phyloP scores from a whole-genome alignment of 192 early-diverging fungal genomes.

The Backusella liffmaniae region DNA sequence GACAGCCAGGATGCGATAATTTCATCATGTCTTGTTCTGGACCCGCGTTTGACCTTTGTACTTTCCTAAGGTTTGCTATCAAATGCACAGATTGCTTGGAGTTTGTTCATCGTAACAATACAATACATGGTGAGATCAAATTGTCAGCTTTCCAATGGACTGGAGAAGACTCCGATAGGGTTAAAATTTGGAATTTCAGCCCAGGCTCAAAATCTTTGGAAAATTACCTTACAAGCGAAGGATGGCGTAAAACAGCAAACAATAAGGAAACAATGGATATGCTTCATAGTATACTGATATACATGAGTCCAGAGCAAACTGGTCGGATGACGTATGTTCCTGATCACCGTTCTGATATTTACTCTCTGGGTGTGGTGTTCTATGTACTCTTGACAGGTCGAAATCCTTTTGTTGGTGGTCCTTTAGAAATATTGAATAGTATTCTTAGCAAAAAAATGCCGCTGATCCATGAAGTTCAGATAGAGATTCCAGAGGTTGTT shows the following conservation, averaged over 20 bases:
- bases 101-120: conserved; percentile 32
- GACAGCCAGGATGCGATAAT: not conserved
- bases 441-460: conserved; percentile 26
- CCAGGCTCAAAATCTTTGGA: conserved; percentile 20
- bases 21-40: not conserved
- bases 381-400: conserved; percentile 27
- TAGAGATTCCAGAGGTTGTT: conserved; percentile 27
- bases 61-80: conserved; percentile 34
- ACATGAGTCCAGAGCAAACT: conserved; percentile 34
- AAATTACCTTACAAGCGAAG: conserved; percentile 27
- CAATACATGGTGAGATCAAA: conserved; percentile 31
- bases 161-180: conserved; percentile 14
- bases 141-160: conserved; percentile 27
- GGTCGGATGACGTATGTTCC: conserved; percentile 32
- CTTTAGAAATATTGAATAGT: conserved; percentile 34
- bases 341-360: conserved; percentile 35
- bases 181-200: conserved; percentile 27
- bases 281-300: conserved; percentile 19
- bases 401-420: conserved; percentile 33
- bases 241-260: conserved; percentile 22
- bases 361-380: conserved; percentile 34
- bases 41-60: conserved; percentile 25
- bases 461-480: conserved; percentile 22
- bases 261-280: conserved; percentile 18
- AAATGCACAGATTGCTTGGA: conserved; percentile 32